Evolutionary conservation across 345 rosid species (phyloP), one percentile per base, ranked within the genome.

Genomic region (Populus deltoides): DNA sequence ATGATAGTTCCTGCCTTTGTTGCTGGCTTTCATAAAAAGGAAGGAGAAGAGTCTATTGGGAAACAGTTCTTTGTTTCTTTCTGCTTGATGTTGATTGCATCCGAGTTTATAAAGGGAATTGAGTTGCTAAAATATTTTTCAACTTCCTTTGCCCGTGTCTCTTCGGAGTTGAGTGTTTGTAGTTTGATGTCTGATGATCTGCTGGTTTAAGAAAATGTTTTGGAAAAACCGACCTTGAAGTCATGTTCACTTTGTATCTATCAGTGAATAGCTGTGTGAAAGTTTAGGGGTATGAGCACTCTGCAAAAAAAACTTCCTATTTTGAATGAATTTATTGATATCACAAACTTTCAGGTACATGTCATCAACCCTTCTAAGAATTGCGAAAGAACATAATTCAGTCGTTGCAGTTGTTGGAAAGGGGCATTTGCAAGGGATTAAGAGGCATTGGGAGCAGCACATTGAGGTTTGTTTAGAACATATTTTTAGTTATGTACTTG

Each of bases 391-490:
- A 80, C 97, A 94, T 71, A 81, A 83, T 76, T 90, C 92, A 33
- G 97, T 97, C 2, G 99, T 96, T 38, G 99, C 97, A 41, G 98
- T 96, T 3, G 93, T 97, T 39, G 99, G 99, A n/a, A 97, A 87
- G 89, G 98, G 98, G n/a, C 99, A 97, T 82, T 81, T 97, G 77
- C 84, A 85, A 53, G 99, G 98, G 82, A 97, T 97, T 71, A 87
- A 85, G 90, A 90, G 88, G 81, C 81, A 91, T 38, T 97, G 99
- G 99, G 80, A 88, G 89, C 97, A 94, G 78, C 92, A 95, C 77
- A 86, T 97, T 74, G 75, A 31, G 86, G 93, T 93, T 22, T 25
- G 91, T 88, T 20, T 31, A 47, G 66, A 39, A 25, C 51, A 78
- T 73, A 17, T 13, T 36, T 49, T 20, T 8, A 36, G 20, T 20